Evolutionary conservation across 768 basidiomycete species (phyloP).

Genomic region (Boletus rubescentipes): DNA sequence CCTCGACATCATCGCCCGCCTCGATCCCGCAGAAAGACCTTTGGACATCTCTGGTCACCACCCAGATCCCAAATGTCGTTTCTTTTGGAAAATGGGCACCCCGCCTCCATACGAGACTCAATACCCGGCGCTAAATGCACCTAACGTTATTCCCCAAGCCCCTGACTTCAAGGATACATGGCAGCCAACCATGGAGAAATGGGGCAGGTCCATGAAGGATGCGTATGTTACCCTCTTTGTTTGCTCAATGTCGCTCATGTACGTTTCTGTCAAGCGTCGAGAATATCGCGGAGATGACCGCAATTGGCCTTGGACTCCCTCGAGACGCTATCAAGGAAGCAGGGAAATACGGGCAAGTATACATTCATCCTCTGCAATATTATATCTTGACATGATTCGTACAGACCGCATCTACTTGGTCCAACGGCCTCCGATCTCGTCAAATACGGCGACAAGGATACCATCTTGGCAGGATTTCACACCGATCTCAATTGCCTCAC

Average conservation of each 20-base stretch:
- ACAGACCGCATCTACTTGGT: slow-evolving; percentile 82
- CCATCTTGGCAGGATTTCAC: slow-evolving; percentile 93
- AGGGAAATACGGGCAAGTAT: slow-evolving; percentile 75
- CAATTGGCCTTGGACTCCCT: slow-evolving; percentile 77
- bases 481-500: slow-evolving; percentile 92
- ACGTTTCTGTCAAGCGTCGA: slow-evolving; percentile 56
- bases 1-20: slow-evolving; percentile 68
- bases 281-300: slow-evolving; percentile 84
- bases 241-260: slow-evolving; percentile 5
- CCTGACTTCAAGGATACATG: slow-evolving; percentile 58
- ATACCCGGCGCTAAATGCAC: slow-evolving; percentile 74
- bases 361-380: background rate
- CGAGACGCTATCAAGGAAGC: slow-evolving; percentile 72
- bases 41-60: slow-evolving; percentile 77
- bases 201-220: slow-evolving; percentile 86
- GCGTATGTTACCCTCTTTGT: slow-evolving; percentile 53
- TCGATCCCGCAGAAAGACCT: slow-evolving; percentile 80
- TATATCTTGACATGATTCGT: background rate
- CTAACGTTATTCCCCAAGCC: slow-evolving; percentile 78
- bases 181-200: slow-evolving; percentile 74
- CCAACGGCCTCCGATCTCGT: slow-evolving; percentile 90
- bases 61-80: slow-evolving; percentile 94
- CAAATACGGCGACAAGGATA: slow-evolving; percentile 75
- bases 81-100: slow-evolving; percentile 85
- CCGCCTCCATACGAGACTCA: slow-evolving; percentile 73